Evolutionary conservation across 768 basidiomycete species (phyloP), one percentile per base, ranked within the genome.

Genomic region (Boletus insuetus): DNA sequence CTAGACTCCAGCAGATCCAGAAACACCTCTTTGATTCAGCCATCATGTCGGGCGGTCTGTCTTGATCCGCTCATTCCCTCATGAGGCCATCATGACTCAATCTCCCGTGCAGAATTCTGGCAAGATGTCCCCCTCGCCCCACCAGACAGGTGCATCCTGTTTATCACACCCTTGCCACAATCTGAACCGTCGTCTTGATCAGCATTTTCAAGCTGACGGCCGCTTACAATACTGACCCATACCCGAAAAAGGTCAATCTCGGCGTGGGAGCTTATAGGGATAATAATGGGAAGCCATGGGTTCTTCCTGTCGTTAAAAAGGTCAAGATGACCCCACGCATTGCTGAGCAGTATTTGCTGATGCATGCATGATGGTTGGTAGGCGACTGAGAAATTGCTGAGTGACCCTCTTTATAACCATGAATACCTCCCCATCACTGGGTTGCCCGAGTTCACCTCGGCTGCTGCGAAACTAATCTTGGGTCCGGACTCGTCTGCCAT

Each of bases 241-340:
- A 78, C 69, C 78, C 82, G 14, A 73, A 86, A 58, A 97, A 97
- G 78, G 79, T 95, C 73, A 96, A 96, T 71, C 79, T 97, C 22
- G 93, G 94, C 38, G 94, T 94, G 43, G 94, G 94, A 43, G 94
- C 94, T 9, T 97, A 97, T 70, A 82, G 94, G 62, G 94, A 95
- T 65, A 82, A 94, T 63, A 71, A 90, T 64, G 84, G 80, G 72
- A 95, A 89, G 73, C 88, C 94, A 14, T 97, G 93, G 91, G 84
- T 96, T 24, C 82, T 97, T 26, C 94, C 94, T 20, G 91, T 92
- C 29, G 87, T 97, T 14, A 90, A 87, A 72, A 92, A 91, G 82
- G 92, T 51, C 37, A n/a, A 45, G 22, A 34, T 46, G 34, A 41
- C 56, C 37, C 49, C 37, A 24, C 6, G 32, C 14, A 29, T 24